Evolutionary conservation across 495 filamentous ascomycete species (phyloP).

Genomic region (Penicillium cosmopolitanum): DNA sequence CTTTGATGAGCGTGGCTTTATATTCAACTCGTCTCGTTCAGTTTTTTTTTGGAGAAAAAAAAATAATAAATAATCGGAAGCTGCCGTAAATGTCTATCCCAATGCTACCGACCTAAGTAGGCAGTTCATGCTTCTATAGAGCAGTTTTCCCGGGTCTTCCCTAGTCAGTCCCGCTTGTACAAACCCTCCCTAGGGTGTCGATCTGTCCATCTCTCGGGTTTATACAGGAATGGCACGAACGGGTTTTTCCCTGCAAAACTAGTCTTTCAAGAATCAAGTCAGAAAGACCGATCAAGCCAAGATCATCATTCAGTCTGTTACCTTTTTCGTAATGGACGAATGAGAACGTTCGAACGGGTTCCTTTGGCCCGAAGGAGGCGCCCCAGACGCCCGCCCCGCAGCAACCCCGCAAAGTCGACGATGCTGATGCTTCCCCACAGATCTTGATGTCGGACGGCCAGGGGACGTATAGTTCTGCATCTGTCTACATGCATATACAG

Average conservation of each 20-base stretch:
- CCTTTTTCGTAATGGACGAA: not conserved
- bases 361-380: not conserved
- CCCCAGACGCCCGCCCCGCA: not conserved
- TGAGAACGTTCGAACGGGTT: not conserved
- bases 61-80: too few species aligned
- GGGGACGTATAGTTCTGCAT: not conserved
- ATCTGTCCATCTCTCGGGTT: not conserved
- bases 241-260: not conserved
- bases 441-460: slow-evolving; percentile 1
- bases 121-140: too few species aligned
- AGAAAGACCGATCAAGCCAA: not conserved
- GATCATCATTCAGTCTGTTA: not conserved
- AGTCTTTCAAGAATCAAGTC: not conserved
- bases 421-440: not conserved
- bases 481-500: not conserved
- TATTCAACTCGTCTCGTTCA: too few species aligned
- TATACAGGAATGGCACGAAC: not conserved
- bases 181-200: not conserved
- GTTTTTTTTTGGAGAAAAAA: too few species aligned
- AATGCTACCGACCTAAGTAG: too few species aligned
- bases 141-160: too few species aligned
- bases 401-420: slow-evolving; percentile 1
- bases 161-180: too few species aligned
- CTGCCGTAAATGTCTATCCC: too few species aligned
- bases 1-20: too few species aligned